These are phyloP conservation scores for Boechera retrofracta DNA, from an alignment of 345 rosid species.

Conservation along the genomic window DNA sequence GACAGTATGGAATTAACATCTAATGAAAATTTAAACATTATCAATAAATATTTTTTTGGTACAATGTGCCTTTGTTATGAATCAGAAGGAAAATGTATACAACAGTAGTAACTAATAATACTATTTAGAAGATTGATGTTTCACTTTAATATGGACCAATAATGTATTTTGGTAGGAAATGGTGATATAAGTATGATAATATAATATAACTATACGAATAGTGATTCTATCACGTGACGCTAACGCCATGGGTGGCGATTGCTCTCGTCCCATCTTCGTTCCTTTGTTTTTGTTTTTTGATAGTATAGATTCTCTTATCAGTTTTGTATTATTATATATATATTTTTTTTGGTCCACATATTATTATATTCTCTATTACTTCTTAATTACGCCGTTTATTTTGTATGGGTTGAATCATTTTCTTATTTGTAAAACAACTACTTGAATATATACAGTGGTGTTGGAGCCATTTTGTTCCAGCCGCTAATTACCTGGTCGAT, in stretches of 20 bases:
- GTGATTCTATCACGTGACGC: slow-evolving; percentile 41
- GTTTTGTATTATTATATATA: slow-evolving; percentile 13
- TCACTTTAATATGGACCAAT: background rate
- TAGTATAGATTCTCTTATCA: slow-evolving; percentile 23
- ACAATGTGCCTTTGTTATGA: no score
- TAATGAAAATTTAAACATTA: no score
- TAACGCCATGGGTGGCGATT: slow-evolving; percentile 30
- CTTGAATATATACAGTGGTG: background rate
- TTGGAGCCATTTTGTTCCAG: slow-evolving; percentile 8
- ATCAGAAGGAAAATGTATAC: no score
- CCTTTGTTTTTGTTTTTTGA: background rate
- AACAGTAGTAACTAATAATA: no score
- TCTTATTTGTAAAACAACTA: slow-evolving; percentile 18
- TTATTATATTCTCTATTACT: slow-evolving; percentile 19
- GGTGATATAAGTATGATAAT: background rate
- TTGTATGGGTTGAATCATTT: slow-evolving; percentile 22
- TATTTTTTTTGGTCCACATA: background rate
- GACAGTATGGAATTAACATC: no score
- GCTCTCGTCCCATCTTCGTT: slow-evolving; percentile 13
- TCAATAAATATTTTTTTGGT: no score
- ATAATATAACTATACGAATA: background rate
- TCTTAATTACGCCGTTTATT: slow-evolving; percentile 16
- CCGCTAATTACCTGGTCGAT: slow-evolving; percentile 6
- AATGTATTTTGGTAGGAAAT: background rate
- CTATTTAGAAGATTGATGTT: background rate